phyloP scores from a whole-genome alignment of 1,284 basidiomycete species.

The Ustilago lituana region DNA sequence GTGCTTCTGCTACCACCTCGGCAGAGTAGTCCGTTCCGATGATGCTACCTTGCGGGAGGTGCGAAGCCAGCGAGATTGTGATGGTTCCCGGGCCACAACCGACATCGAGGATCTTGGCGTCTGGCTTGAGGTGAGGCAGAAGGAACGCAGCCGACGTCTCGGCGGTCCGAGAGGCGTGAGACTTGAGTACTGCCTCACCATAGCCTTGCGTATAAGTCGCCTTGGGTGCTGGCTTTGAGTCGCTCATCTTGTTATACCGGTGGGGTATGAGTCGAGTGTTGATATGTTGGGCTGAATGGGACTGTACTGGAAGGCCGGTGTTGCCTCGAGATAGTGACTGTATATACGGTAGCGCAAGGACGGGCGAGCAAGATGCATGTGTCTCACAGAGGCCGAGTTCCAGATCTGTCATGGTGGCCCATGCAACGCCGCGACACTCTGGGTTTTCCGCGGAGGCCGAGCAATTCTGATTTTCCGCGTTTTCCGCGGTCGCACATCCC shows the following conservation, averaged over 20 bases:
- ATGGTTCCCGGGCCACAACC: slow-evolving; percentile 46
- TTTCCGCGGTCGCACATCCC: too few species aligned
- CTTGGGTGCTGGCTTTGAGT: neutral
- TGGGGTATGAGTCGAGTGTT: too few species aligned
- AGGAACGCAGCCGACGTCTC: slow-evolving; percentile 36
- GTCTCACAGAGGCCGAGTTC: too few species aligned
- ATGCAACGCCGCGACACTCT: too few species aligned
- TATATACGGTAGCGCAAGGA: too few species aligned
- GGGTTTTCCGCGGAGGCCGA: too few species aligned
- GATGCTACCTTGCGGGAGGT: slow-evolving; percentile 27
- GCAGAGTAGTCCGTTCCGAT: slow-evolving; percentile 29
- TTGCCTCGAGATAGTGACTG: too few species aligned
- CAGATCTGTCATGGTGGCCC: too few species aligned
- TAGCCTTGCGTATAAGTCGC: slow-evolving; percentile 41
- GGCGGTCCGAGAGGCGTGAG: slow-evolving; percentile 38
- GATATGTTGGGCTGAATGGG: too few species aligned
- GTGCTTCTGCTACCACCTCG: slow-evolving; percentile 26
- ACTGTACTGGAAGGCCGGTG: too few species aligned
- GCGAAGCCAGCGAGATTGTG: slow-evolving; percentile 24
- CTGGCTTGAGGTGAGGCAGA: slow-evolving; percentile 19
- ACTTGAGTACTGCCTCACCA: slow-evolving; percentile 28
- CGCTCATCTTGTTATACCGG: slow-evolving; percentile 12
- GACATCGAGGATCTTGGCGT: slow-evolving; percentile 27
- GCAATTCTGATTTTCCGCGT: too few species aligned
- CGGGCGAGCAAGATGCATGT: too few species aligned